phyloP scores from a whole-genome alignment of 2,329 filamentous ascomycete species.

The Diaporthe australafricana region DNA sequence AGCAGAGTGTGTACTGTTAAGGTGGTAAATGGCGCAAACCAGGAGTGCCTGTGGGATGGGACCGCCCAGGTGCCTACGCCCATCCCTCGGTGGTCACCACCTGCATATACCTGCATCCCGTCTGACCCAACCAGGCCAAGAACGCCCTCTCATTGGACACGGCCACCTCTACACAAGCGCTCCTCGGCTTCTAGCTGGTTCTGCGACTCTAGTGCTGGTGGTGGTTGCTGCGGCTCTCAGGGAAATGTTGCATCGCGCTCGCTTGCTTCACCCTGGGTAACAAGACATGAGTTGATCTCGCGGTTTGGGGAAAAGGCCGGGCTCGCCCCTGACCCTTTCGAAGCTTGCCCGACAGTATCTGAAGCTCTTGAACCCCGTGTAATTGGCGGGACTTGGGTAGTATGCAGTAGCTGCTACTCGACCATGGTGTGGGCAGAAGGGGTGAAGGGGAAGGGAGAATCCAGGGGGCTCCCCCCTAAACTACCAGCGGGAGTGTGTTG shows the following conservation, averaged over 20 bases:
- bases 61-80: neutral
- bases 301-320: neutral
- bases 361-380: neutral
- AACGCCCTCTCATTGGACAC: neutral
- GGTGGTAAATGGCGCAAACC: conserved; percentile 26
- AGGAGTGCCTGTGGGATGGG: conserved; percentile 25
- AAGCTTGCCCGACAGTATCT: conserved; percentile 1
- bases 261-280: neutral
- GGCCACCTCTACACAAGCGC: conserved; percentile 1
- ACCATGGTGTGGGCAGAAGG: neutral
- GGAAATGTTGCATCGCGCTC: conserved; percentile 16
- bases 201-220: conserved; percentile 15
- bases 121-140: conserved; percentile 17
- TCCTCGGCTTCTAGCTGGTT: conserved; percentile 20
- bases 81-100: neutral
- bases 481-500: neutral
- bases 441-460: neutral
- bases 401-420: neutral
- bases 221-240: conserved; percentile 14
- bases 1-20: neutral
- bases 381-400: neutral
- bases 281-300: conserved; percentile 20
- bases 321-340: neutral
- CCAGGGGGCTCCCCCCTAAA: too few species aligned
- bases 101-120: conserved; percentile 9